Base-by-base conservation (phyloP, 2,329 filamentous ascomycete species). In the Phialocephala subalpina region DNA sequence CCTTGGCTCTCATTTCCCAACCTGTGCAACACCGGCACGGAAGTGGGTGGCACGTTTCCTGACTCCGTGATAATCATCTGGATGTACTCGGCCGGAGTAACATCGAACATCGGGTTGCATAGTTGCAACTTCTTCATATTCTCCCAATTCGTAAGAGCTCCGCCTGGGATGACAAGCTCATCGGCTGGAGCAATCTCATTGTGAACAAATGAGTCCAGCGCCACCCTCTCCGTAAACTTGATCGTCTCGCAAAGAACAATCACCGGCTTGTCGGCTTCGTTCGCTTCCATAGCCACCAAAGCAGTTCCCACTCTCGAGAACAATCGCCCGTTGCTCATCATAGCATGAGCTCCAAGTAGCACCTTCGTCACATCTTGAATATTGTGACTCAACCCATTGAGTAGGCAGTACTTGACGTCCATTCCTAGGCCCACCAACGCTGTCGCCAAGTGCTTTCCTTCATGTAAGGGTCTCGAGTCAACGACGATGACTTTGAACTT, bases 281-380 rank as follows among this genome's bases (percentile, higher is more conserved):
- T 88, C 6, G 94, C 95, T 49, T 91, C 89, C 82, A 96, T 91
- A 20, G 95, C 94, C 11, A 98, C 86, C 66, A 96, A 87, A 27
- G 92, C 93, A 3, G 94, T 97, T 67, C 96, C 96, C 11, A 93
- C 89, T 22, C 94, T 89, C 4, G 92, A 95, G 79, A 97, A 97
- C 73, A 99, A 86, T 38, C 92, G 87, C 8, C 96, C 96, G 78
- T 98, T 98, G 72, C 92, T 94, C 81, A 97, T 96, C 89, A 99
- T 96, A 45, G 93, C 92, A 77, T 97, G 94, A 4, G 94, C 94
- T 14, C 94, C 94, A 1, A 99, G 83, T 60, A 98, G 87, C 11
- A 96, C 89, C 60, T 77, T 77, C 27, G 75, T 77, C 0, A 87
- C 88, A 40, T 88, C 83, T 69, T 89, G 87, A 60, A 97, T 86